Percentiles rank a stretch among this genome's conserved stretches.
phyloP scores from a whole-genome alignment of 2,329 filamentous ascomycete species.

The Venturia carpophila region DNA sequence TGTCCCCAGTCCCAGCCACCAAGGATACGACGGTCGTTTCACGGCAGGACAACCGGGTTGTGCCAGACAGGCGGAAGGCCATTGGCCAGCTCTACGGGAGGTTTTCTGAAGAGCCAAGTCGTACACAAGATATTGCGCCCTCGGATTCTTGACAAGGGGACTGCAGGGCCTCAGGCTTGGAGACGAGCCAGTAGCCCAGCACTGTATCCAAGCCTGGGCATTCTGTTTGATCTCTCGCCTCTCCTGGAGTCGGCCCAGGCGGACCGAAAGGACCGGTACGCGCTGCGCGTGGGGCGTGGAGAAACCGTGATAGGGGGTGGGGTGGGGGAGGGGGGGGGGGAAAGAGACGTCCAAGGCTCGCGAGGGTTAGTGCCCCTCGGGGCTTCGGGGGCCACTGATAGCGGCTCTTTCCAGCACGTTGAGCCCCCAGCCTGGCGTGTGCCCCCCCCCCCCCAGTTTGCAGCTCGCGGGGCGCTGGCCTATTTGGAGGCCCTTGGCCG shows the following conservation, averaged over 20 bases:
- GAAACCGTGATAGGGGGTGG: neutral
- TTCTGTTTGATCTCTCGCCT: neutral
- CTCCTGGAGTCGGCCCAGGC: neutral
- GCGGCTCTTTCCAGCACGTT: neutral
- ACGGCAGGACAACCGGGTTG: neutral
- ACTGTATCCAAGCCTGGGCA: neutral
- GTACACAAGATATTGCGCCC: neutral
- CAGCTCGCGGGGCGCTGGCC: neutral
- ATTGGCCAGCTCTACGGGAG: neutral
- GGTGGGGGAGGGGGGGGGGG: too few species aligned
- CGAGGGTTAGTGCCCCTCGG: neutral
- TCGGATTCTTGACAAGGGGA: neutral
- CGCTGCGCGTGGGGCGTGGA: neutral
- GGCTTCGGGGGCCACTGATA: neutral
- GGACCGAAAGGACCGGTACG: neutral
- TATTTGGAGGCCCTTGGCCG: neutral
- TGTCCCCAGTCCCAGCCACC: neutral
- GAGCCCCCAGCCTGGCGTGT: neutral
- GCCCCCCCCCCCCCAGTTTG: neutral
- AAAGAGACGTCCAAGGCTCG: neutral
- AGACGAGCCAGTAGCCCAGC: neutral
- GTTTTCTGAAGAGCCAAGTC: neutral
- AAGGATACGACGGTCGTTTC: neutral
- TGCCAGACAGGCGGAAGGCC: neutral
- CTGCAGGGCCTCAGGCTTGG: neutral